Conservation (phyloP, 768 basidiomycete species). For the Boletus fagicola region DNA sequence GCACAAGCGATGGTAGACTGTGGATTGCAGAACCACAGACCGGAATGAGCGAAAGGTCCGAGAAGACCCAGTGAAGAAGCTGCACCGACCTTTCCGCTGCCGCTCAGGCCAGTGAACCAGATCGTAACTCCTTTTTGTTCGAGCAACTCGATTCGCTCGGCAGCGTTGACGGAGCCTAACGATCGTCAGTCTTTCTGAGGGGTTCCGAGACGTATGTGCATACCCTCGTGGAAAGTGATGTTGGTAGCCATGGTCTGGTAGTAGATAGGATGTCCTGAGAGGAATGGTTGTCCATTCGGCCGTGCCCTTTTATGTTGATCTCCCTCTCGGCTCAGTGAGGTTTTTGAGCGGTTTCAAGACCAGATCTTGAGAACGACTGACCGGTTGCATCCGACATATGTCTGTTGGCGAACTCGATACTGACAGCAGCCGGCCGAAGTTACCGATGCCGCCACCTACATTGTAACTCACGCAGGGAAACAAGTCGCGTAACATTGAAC, state of each 20-base stretch:
- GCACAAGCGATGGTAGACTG: constrained; percentile 98
- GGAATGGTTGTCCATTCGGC: not conserved
- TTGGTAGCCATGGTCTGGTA: constrained; percentile 43
- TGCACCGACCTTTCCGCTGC: constrained; percentile 79
- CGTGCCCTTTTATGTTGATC: constrained; percentile 12
- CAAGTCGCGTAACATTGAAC: not conserved
- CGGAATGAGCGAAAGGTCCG: not conserved
- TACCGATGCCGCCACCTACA: constrained; percentile 5
- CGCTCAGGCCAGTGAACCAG: constrained; percentile 96
- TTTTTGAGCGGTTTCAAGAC: not conserved
- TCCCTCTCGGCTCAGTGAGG: not conserved
- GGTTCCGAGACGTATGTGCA: not conserved
- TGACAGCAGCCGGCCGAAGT: constrained; percentile 11
- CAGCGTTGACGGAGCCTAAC: constrained; percentile 65
- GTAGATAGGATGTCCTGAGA: not conserved
- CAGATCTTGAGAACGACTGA: constrained; percentile 13
- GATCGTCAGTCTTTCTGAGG: constrained; percentile 2
- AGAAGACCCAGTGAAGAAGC: not conserved
- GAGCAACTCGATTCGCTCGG: constrained; percentile 67
- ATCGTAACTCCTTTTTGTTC: constrained; percentile 86
- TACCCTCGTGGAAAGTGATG: constrained; percentile 71
- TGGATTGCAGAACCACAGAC: not conserved
- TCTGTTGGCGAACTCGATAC: not conserved
- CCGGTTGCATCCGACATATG: not conserved
- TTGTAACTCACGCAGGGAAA: not conserved